Evolutionary conservation across 2,329 filamentous ascomycete genomes (phyloP).

Genomic region (Nemania diffusa): DNA sequence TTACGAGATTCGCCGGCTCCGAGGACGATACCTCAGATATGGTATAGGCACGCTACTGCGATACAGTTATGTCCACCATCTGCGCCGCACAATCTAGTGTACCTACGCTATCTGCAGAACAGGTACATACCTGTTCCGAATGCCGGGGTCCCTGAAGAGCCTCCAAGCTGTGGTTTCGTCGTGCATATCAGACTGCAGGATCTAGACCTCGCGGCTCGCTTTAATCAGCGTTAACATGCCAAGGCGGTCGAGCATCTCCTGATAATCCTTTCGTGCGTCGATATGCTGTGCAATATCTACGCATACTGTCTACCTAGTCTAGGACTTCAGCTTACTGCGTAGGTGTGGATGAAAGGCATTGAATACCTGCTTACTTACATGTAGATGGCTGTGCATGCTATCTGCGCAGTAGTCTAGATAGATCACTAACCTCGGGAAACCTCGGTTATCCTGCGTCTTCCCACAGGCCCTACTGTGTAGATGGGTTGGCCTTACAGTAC

Average conservation of each 20-base stretch:
- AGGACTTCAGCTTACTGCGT: neutral
- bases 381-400: neutral
- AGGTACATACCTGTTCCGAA: neutral
- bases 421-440: constrained; percentile 8
- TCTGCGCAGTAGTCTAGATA: neutral
- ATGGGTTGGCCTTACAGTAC: neutral
- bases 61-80: neutral
- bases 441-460: constrained; percentile 15
- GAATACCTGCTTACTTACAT: neutral
- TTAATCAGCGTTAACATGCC: neutral
- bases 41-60: neutral
- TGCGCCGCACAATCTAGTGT: neutral
- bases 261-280: neutral
- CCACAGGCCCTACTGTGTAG: neutral
- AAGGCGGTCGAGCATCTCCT: neutral
- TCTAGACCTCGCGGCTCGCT: constrained; percentile 22
- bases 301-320: neutral
- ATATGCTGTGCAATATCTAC: neutral
- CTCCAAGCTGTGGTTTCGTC: constrained; percentile 11
- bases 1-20: constrained; percentile 23
- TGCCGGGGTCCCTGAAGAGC: constrained; percentile 14
- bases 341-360: neutral
- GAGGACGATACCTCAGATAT: neutral
- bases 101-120: neutral
- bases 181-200: constrained; percentile 11